Base-by-base conservation (phyloP, 2,329 filamentous ascomycete genomes). In the Orbilia javanica region DNA sequence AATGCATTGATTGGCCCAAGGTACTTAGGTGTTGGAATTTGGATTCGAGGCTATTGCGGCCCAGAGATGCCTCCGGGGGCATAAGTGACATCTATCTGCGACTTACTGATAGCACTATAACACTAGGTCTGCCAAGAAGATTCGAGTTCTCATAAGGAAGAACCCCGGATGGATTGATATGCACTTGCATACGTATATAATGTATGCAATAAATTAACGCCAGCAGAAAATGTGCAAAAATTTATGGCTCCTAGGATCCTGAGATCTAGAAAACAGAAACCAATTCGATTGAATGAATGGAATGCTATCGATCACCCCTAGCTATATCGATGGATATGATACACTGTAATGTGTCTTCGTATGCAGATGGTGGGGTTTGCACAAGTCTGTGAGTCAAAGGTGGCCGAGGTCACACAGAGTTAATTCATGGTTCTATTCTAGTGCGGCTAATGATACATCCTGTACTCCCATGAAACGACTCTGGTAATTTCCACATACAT, bases 391-490 rank as follows among this genome's bases (percentile, higher is more conserved):
- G 55, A 60, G 31, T 60, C 55, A 60, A 39, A 42, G 18, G n/a
- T n/a, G n/a, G n/a, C n/a, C n/a, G n/a, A 34, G 22, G 18, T 22
- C 27, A 20, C 29, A 36, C n/a, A 10, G 11, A 29, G 4, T 31
- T 18, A 22, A 13, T 31, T 7, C 4, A 13, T 36, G 15, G 18
- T 36, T 39, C 36, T 1, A 31, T 53, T 36, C 29, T 42, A n/a
- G n/a, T n/a, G 67, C 67, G 55, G 67, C 29, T 71, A 71, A 71
- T 71, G 67, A 64, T 44, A 71, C 67, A 64, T 20, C 67, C 36
- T 36, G 55, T 13, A 31, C 55, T 13, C 6, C 39, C 7, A 36
- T 39, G 52, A 70, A 60, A 70, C 66, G 39, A 20, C 8, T n/a
- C 8, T 22, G 15, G 39, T 50, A 62, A 70, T 64, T 53, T 71